phyloP scores from a whole-genome alignment of 1,139 yeast genomes.

The Geotrichum candidum region DNA sequence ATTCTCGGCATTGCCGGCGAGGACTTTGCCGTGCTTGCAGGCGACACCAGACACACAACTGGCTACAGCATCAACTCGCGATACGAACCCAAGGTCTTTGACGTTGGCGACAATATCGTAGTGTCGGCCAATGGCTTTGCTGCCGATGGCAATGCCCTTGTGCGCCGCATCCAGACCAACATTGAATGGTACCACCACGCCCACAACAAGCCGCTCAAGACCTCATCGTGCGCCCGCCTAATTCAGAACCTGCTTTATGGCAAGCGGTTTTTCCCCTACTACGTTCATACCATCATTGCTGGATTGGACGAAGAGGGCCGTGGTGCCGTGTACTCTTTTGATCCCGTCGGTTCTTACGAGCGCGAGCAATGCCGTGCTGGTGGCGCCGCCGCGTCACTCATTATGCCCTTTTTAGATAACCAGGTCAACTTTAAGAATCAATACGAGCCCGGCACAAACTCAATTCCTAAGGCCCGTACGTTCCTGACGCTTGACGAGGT shows the following conservation, averaged over 20 bases:
- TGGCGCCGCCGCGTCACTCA: slow-evolving; percentile 92
- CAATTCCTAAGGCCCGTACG: slow-evolving; percentile 52
- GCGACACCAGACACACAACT: slow-evolving; percentile 93
- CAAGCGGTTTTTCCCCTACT: slow-evolving; percentile 93
- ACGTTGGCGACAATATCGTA: slow-evolving; percentile 81
- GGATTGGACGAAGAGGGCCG: slow-evolving; percentile 92
- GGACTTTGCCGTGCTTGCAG: slow-evolving; percentile 94
- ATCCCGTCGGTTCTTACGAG: slow-evolving; percentile 97
- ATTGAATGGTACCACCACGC: slow-evolving; percentile 92
- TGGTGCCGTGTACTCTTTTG: slow-evolving; percentile 93
- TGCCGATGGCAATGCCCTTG: slow-evolving; percentile 87
- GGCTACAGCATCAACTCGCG: slow-evolving; percentile 93
- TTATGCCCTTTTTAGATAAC: slow-evolving; percentile 95
- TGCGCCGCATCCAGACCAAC: slow-evolving; percentile 67
- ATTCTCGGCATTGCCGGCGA: slow-evolving; percentile 96
- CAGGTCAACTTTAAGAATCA: slow-evolving; percentile 96
- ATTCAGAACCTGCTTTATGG: slow-evolving; percentile 88
- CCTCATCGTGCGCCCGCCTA: slow-evolving; percentile 79
- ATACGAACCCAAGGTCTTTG: slow-evolving; percentile 83
- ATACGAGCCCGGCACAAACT: slow-evolving; percentile 66
- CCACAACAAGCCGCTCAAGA: slow-evolving; percentile 65
- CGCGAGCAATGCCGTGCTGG: slow-evolving; percentile 97
- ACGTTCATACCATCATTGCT: slow-evolving; percentile 89
- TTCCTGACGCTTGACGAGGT: slow-evolving; percentile 79
- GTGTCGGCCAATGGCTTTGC: slow-evolving; percentile 95